Conservation (phyloP, 129 eudicot species). For the Apium graveolens region DNA sequence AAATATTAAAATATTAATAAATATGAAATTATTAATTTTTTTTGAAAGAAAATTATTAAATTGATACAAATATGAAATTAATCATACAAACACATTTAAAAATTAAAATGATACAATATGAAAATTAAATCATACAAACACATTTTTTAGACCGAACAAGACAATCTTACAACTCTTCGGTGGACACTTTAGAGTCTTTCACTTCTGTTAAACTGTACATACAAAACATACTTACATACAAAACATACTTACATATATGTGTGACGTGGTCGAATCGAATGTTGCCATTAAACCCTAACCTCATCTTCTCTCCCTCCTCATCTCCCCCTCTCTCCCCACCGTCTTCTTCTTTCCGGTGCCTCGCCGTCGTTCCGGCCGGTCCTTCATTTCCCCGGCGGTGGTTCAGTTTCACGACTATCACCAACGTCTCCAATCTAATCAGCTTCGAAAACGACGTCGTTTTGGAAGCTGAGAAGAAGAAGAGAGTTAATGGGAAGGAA, state of each 20-base stretch:
- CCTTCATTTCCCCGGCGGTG: conserved; percentile 27
- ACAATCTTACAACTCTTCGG: neutral
- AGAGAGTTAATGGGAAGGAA: conserved; percentile 18
- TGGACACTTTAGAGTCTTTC: neutral
- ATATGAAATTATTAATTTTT: no score
- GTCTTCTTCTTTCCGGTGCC: conserved; percentile 32
- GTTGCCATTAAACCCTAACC: conserved; percentile 62
- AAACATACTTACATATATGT: neutral
- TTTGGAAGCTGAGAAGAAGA: conserved; percentile 21
- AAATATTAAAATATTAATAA: no score
- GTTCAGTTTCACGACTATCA: conserved; percentile 30
- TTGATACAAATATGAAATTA: no score
- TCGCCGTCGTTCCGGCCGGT: conserved; percentile 33
- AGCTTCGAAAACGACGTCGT: conserved; percentile 24
- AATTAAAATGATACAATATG: no score
- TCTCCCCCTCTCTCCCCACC: conserved; percentile 22
- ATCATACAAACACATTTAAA: no score
- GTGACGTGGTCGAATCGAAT: conserved; percentile 44
- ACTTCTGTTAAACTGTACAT: neutral
- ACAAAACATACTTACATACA: neutral
- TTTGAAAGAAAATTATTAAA: no score
- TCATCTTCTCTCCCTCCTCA: conserved; percentile 29
- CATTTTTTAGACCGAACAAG: no score
- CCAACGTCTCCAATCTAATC: conserved; percentile 19
- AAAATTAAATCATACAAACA: no score